Conservation (phyloP, 176 grass and related monocot genomes). For the Dactylis glomerata region DNA sequence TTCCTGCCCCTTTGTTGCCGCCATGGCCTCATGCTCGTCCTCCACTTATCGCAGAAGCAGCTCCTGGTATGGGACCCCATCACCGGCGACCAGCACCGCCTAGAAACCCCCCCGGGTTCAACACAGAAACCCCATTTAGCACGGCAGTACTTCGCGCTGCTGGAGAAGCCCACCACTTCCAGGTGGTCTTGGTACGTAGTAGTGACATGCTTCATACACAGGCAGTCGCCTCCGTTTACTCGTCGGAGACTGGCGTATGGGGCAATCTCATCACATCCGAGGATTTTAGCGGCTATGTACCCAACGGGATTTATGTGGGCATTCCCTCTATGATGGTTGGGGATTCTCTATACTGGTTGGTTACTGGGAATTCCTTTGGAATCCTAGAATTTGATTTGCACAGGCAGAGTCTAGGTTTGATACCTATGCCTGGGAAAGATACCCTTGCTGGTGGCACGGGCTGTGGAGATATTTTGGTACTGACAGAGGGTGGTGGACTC, state of each 20-base stretch:
- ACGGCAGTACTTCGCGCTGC: not conserved
- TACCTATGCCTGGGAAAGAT: not conserved
- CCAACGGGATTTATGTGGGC: no score
- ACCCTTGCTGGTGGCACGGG: no score
- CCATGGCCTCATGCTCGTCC: not conserved
- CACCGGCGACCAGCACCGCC: not conserved
- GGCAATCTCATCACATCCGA: not conserved
- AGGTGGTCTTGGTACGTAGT: not conserved
- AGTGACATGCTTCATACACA: not conserved
- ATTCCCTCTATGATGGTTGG: not conserved
- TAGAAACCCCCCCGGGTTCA: not conserved
- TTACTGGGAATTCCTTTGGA: not conserved
- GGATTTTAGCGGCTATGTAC: not conserved
- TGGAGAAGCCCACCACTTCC: not conserved
- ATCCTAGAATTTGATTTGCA: not conserved
- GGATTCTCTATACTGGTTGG: not conserved
- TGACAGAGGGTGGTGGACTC: not conserved
- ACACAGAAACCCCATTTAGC: not conserved
- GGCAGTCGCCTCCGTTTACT: not conserved
- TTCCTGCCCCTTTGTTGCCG: no score
- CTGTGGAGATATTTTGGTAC: not conserved
- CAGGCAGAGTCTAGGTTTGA: not conserved
- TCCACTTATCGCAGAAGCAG: not conserved
- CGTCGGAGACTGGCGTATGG: not conserved
- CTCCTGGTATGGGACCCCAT: not conserved